These are phyloP conservation scores for Wallemia mellicola DNA, from an alignment of 1,284 basidiomycete genomes.

Conservation along the genomic window DNA sequence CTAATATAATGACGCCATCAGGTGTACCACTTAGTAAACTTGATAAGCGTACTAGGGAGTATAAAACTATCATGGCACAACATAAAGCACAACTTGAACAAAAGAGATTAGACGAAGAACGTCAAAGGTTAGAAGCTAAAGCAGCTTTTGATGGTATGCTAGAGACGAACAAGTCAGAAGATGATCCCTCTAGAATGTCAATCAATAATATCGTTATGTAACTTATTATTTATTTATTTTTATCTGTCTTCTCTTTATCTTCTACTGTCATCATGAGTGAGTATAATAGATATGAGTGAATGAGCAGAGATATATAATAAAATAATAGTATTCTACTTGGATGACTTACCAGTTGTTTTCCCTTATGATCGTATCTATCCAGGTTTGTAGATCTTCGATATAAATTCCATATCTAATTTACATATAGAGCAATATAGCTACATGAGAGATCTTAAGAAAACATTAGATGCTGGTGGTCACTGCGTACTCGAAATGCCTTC, in stretches of 20 bases:
- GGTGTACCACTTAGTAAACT: background rate
- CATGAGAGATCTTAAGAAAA: conserved; percentile 93
- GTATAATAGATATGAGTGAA: too few relatives aligned
- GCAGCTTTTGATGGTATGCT: too few relatives aligned
- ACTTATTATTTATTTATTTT: too few relatives aligned
- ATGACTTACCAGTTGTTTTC: conserved; percentile 11
- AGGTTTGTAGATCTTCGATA: background rate
- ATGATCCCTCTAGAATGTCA: too few relatives aligned
- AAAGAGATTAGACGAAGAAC: background rate
- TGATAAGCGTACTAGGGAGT: background rate
- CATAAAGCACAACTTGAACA: background rate
- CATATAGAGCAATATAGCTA: conserved; percentile 78
- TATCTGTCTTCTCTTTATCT: too few relatives aligned
- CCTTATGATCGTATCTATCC: conserved; percentile 18
- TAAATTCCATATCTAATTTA: background rate
- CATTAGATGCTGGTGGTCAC: conserved; percentile 82
- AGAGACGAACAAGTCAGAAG: too few relatives aligned
- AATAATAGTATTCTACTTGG: background rate
- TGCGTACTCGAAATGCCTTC: conserved; percentile 99
- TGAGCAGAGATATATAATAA: too few relatives aligned
- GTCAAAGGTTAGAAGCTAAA: background rate
- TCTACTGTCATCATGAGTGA: too few relatives aligned
- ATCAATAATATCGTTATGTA: too few relatives aligned
- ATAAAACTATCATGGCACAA: background rate
- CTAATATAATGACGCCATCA: background rate